phyloP scores from a whole-genome alignment of 345 rosid genomes.

The Gossypium ekmanianum region DNA sequence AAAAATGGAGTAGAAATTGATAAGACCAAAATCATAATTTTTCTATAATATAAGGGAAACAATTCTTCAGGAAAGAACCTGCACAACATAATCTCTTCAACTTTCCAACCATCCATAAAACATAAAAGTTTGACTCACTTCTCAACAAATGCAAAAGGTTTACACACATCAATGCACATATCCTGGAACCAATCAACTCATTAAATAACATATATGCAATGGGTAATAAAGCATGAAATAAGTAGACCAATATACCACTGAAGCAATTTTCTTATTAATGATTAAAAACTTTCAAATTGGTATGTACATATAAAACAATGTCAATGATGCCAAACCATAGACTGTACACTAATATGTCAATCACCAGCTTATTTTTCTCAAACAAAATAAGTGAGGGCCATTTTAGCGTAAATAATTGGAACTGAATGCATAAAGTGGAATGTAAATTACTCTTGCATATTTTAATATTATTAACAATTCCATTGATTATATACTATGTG shows the following conservation, averaged over 20 bases:
- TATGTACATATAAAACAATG: neutral
- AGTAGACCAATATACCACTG: neutral
- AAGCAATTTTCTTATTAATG: neutral
- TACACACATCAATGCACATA: neutral
- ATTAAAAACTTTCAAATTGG: neutral
- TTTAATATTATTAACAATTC: neutral
- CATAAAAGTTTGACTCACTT: neutral
- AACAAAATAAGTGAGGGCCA: neutral
- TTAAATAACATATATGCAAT: neutral
- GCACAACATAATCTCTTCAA: neutral
- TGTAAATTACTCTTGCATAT: neutral
- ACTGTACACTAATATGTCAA: neutral
- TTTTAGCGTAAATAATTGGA: neutral
- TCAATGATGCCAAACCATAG: neutral
- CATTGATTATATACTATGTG: neutral
- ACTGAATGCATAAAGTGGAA: neutral
- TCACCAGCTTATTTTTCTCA: neutral
- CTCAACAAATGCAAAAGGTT: neutral
- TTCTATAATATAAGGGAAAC: neutral
- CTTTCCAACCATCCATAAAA: neutral
- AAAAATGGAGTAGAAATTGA: neutral
- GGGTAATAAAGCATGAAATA: neutral
- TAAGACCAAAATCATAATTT: neutral
- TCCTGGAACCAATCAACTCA: neutral
- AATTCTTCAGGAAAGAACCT: neutral